A percentile compares a stretch with the other conserved stretches of the same genome.
These are phyloP conservation scores for Casuarina equisetifolia DNA, from an alignment of 306 rosid species.

Conservation along the genomic window DNA sequence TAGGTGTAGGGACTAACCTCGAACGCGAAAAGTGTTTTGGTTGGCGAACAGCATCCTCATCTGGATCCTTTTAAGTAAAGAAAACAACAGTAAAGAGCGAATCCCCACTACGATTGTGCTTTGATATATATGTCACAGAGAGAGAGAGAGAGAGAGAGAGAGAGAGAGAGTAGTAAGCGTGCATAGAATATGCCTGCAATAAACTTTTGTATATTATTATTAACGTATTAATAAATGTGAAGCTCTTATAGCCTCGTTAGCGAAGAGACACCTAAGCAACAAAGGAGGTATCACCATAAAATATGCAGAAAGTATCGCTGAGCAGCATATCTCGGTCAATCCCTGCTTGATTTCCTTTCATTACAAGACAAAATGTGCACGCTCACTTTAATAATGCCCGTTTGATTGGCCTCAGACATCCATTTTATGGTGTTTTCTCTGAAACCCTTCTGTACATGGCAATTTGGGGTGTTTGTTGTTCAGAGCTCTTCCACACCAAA, in stretches of 20 bases:
- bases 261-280: background rate
- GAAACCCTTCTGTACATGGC: background rate
- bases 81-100: background rate
- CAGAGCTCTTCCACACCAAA: too few species aligned
- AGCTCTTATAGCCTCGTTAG: constrained; percentile 17
- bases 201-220: background rate
- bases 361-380: constrained; percentile 44
- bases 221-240: background rate
- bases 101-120: background rate
- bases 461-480: background rate
- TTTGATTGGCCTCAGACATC: background rate
- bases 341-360: constrained; percentile 68
- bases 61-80: background rate
- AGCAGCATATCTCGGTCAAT: constrained; percentile 52
- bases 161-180: background rate
- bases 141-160: background rate
- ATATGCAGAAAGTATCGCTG: background rate
- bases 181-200: background rate
- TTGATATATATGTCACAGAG: background rate
- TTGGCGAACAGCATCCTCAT: background rate
- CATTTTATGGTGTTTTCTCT: background rate
- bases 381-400: background rate
- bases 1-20: background rate
- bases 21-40: background rate
- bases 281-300: constrained; percentile 1